Conservation (phyloP, 352 stramenopile species). For the Globisporangium perplexum region DNA sequence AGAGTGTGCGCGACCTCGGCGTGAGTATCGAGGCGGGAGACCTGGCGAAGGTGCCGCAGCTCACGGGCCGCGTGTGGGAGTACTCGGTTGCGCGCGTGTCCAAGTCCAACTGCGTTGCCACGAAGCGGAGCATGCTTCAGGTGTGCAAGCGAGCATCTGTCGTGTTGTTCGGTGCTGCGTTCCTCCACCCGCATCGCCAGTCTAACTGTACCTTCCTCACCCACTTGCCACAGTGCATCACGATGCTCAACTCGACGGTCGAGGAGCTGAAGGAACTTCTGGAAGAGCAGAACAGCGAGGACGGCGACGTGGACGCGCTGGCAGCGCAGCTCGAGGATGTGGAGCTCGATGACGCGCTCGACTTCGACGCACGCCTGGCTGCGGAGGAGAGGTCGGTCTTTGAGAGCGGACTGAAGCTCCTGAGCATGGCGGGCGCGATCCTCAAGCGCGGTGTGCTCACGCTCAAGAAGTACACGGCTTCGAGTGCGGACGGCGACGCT, state of each 20-base stretch:
- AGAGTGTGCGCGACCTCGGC: slow-evolving; percentile 58
- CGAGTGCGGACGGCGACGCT: slow-evolving; percentile 35
- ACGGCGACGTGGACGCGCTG: slow-evolving; percentile 13
- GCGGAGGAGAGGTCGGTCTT: slow-evolving; percentile 65
- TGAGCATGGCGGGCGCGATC: slow-evolving; percentile 67
- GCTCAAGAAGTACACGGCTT: slow-evolving; percentile 62
- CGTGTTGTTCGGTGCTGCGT: background rate
- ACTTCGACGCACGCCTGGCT: slow-evolving; percentile 70
- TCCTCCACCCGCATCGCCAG: background rate
- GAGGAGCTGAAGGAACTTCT: slow-evolving; percentile 78
- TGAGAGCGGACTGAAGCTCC: slow-evolving; percentile 52
- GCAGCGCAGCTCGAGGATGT: slow-evolving; percentile 35
- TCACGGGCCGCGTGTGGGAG: slow-evolving; percentile 83
- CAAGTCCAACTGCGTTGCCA: slow-evolving; percentile 85
- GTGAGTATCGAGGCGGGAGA: slow-evolving; percentile 40
- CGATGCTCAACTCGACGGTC: slow-evolving; percentile 77
- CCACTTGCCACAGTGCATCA: slow-evolving; percentile 38
- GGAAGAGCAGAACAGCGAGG: slow-evolving; percentile 32
- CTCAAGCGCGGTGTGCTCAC: slow-evolving; percentile 81
- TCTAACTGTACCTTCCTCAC: background rate
- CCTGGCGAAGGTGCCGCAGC: slow-evolving; percentile 48
- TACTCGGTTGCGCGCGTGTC: slow-evolving; percentile 56
- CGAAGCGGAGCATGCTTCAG: slow-evolving; percentile 84
- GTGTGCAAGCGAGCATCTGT: too few relatives aligned
- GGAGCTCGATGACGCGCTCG: slow-evolving; percentile 62